phyloP scores from a whole-genome alignment of 2,329 filamentous ascomycete genomes.

The Rhynchosporium graminicola region DNA sequence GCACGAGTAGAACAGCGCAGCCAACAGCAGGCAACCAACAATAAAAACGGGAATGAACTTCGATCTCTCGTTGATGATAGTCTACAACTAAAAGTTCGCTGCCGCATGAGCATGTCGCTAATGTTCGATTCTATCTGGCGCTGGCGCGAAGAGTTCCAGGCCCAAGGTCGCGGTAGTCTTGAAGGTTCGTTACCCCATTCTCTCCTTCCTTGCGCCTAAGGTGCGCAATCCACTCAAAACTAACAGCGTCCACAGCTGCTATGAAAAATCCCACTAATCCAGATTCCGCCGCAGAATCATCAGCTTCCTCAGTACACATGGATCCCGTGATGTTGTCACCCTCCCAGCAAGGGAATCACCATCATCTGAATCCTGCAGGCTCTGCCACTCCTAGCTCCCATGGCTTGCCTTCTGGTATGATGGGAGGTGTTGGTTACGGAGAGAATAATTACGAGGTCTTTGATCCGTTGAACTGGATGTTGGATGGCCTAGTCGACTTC shows the following conservation, averaged over 20 bases:
- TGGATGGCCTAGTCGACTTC: slow-evolving; percentile 82
- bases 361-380: slow-evolving; percentile 31
- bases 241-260: slow-evolving; percentile 51
- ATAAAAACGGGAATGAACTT: slow-evolving; percentile 40
- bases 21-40: slow-evolving; percentile 45
- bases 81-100: slow-evolving; percentile 78
- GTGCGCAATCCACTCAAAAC: slow-evolving; percentile 14
- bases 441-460: slow-evolving; percentile 83
- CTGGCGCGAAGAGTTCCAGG: slow-evolving; percentile 79
- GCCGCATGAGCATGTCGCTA: slow-evolving; percentile 81
- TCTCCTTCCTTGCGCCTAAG: neutral
- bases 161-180: slow-evolving; percentile 67
- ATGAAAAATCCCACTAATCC: slow-evolving; percentile 86
- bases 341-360: slow-evolving; percentile 34
- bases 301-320: slow-evolving; percentile 65
- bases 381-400: slow-evolving; percentile 33
- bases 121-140: slow-evolving; percentile 85
- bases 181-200: slow-evolving; percentile 58
- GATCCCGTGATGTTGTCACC: slow-evolving; percentile 58
- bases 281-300: slow-evolving; percentile 74
- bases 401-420: slow-evolving; percentile 33
- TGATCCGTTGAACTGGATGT: slow-evolving; percentile 89
- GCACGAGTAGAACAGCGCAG: slow-evolving; percentile 41
- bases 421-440: slow-evolving; percentile 53
- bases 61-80: slow-evolving; percentile 59